Conservation (phyloP, 2,329 filamentous ascomycete genomes). For the Colletotrichum sublineola region DNA sequence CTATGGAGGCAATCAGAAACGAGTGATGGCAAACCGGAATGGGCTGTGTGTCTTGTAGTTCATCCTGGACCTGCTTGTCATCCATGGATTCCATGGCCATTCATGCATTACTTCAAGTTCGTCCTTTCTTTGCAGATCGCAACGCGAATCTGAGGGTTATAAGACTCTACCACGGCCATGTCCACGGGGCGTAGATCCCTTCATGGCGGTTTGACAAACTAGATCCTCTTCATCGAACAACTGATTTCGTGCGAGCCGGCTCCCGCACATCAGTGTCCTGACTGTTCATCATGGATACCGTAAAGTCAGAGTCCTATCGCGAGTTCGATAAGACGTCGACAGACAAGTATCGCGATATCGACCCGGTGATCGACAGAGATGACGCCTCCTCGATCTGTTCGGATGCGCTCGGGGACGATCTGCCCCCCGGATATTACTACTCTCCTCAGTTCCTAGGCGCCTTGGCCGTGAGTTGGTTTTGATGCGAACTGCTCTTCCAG, state of each 20-base stretch:
- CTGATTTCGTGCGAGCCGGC: conserved; percentile 25
- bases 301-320: conserved; percentile 43
- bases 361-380: conserved; percentile 41
- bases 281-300: conserved; percentile 40
- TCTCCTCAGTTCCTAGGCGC: conserved; percentile 52
- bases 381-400: conserved; percentile 52
- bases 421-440: conserved; percentile 54
- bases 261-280: conserved; percentile 19
- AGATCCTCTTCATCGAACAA: not conserved
- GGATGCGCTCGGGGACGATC: conserved; percentile 52
- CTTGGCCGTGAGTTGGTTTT: conserved; percentile 46
- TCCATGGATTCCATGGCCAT: conserved; percentile 2
- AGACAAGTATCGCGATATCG: conserved; percentile 37
- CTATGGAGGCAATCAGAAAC: not conserved
- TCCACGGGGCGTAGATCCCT: not conserved
- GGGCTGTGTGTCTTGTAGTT: conserved; percentile 19
- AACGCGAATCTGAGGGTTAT: not conserved
- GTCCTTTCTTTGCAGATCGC: not conserved
- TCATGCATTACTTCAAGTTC: not conserved
- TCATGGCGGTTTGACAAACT: not conserved
- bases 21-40: not conserved
- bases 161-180: conserved; percentile 31
- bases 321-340: conserved; percentile 19
- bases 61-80: conserved; percentile 23
- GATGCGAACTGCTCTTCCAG: not conserved